Base-by-base conservation (phyloP, 176 grass and related monocot genomes). In the Triticum timopheevii region DNA sequence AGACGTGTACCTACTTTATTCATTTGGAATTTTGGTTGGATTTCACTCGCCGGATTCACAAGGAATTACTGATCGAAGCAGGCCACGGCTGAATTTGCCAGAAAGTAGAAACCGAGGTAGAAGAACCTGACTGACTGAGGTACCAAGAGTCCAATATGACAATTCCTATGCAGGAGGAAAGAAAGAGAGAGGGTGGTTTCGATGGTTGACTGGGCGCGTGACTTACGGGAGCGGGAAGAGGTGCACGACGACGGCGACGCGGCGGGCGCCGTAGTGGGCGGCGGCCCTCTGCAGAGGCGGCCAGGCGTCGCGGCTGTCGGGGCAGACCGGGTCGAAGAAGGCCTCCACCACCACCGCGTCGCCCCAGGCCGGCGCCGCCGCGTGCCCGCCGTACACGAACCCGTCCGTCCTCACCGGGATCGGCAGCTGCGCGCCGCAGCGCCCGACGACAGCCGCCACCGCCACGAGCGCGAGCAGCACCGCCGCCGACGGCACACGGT, bases 231-330 rank as follows among this genome's bases (percentile, higher is more conserved):
- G 56, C 56, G 56, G 56, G 56, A 59, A 59, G 56, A 59, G 56
- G 56, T 59, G 56, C 0, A 22, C 56, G 56, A 59, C 56, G 56
- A 59, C 56, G 56, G 56, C 20, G 20, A 59, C 56, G 56, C 56
- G 56, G 56, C 56, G 56, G 56, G 17, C 19, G 19, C 56, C 79
- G 63, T 91, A 94, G 89, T 91, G 85, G 9, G 80, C 34, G 35
- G 90, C 65, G 9, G 90, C 90, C 82, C 91, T 36, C 92, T 91
- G 94, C 13, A 97, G 88, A 30, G 82, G 50, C n/a, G 78, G 87
- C 95, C 95, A 97, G 0, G 90, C 86, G 47, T 91, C 95, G 69
- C 92, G 90, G 90, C 95, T 97, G 83, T 97, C 92, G 1, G 95
- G 95, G 80, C 95, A 97, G 13, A 97, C 25, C 0, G 95, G 95